These are phyloP conservation scores for Mortierella sp. DNA, from an alignment of 371 early-diverging fungal species.

Conservation along the genomic window DNA sequence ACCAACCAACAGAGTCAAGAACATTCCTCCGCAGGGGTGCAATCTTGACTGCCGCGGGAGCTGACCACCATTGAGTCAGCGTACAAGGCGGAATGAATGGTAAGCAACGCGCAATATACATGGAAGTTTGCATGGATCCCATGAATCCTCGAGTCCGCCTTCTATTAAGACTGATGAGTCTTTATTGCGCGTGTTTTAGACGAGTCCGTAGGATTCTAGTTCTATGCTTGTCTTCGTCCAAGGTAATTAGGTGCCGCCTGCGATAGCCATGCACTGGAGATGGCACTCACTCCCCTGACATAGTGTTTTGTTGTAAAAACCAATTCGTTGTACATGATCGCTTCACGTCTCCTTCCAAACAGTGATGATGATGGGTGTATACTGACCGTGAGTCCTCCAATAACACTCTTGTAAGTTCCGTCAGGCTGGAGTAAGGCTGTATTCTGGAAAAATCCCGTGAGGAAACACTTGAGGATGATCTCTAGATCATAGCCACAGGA, in stretches of 20 bases:
- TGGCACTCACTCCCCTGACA: conserved; percentile 84
- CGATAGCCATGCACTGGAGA: conserved; percentile 86
- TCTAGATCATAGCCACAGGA: conserved; percentile 81
- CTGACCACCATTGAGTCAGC: no score
- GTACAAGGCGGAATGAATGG: no score
- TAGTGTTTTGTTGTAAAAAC: conserved; percentile 92
- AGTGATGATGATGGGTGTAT: conserved; percentile 92
- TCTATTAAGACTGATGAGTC: no score
- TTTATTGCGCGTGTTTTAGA: no score
- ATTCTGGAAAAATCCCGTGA: conserved; percentile 92
- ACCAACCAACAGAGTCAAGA: no score
- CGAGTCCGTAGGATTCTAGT: no score
- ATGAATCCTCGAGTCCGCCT: no score
- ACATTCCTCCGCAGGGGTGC: no score
- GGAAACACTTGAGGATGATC: conserved; percentile 81
- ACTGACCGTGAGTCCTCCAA: conserved; percentile 77
- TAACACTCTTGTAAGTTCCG: conserved; percentile 86
- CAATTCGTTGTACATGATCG: conserved; percentile 93
- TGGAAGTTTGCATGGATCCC: no score
- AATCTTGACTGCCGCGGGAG: no score
- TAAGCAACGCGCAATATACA: no score
- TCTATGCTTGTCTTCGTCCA: conserved; percentile 19
- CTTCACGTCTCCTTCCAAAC: conserved; percentile 80
- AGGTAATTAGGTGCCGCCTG: conserved; percentile 80
- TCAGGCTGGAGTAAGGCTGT: conserved; percentile 90